phyloP scores from a whole-genome alignment of 2,329 filamentous ascomycete species.

The Cercospora brassicicola region DNA sequence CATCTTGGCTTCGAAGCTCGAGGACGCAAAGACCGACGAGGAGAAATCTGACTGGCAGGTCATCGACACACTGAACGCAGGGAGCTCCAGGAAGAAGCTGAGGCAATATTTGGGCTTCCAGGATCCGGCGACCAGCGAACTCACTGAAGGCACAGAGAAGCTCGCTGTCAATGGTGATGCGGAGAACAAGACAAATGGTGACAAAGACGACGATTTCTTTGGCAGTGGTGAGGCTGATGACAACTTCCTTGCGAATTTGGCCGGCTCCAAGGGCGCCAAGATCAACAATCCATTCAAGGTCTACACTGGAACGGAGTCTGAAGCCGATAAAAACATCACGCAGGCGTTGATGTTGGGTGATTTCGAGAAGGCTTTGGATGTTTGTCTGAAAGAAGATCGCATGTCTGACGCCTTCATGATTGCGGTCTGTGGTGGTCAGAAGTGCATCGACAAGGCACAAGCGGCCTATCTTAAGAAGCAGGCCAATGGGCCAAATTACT shows the following conservation, averaged over 20 bases:
- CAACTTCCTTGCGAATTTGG: constrained; percentile 80
- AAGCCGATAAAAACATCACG: constrained; percentile 83
- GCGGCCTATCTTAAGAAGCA: constrained; percentile 82
- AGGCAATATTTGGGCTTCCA: constrained; percentile 88
- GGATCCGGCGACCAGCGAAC: constrained; percentile 53
- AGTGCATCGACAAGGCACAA: constrained; percentile 91
- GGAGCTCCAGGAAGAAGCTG: constrained; percentile 81
- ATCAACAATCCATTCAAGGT: constrained; percentile 94
- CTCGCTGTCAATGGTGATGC: constrained; percentile 56
- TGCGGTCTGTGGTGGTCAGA: constrained; percentile 91
- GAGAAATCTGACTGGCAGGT: constrained; percentile 97
- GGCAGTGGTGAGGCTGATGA: constrained; percentile 71
- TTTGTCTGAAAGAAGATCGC: constrained; percentile 83
- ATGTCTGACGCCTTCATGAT: constrained; percentile 97
- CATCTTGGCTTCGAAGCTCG: constrained; percentile 78
- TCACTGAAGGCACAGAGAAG: constrained; percentile 45
- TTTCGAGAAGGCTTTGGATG: constrained; percentile 84
- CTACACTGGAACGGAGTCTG: constrained; percentile 77
- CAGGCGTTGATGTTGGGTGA: constrained; percentile 84
- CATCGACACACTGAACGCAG: constrained; percentile 81
- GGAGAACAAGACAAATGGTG: constrained; percentile 33
- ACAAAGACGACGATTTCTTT: constrained; percentile 64
- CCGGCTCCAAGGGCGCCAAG: constrained; percentile 86
- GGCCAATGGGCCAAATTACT: constrained; percentile 82
- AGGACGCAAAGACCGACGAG: constrained; percentile 75